Evolutionary conservation across 805 yeast species (phyloP), one percentile per base, ranked within the genome.

Genomic region (Blastobotrys americana): DNA sequence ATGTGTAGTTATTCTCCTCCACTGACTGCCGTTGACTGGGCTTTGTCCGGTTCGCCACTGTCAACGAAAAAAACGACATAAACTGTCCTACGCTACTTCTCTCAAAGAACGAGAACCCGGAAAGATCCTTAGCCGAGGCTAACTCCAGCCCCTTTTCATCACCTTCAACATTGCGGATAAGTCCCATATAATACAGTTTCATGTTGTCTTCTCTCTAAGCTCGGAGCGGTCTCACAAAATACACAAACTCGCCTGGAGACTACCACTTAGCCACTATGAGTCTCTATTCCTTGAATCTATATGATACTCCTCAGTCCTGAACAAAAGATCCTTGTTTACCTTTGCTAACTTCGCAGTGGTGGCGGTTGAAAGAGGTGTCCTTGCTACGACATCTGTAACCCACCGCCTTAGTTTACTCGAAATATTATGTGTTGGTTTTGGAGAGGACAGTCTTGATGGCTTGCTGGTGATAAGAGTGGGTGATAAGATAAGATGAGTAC

Each of bases 21-120:
- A 93, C 84, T 62, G 87, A 77, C 65, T 93, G 98, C 68, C 97
- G 80, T 67, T 87, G 90, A 39, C 96, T 95, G 0, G 90, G 72
- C 34, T 72, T 67, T 2, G 98, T 93, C 67, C 98, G 80, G 51
- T 80, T 82, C 13, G 95, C 80, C 20, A 90, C 90, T 2, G 98
- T 93, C 57, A 80, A 85, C 20, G 94, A 76, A 67, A 93, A 89
- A 65, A 93, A 93, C 3, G 95, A 78, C 95, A 90, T 85, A 67
- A 93, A 90, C 66, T 90, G 96, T 17, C 84, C 80, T 21, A 89
- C 96, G 36, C 82, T 72, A 46, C 73, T 66, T 55, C 89, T 74
- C 68, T 90, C 96, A 64, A 93, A 93, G 66, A 85, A 93, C 22
- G 93, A 79, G 67, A 90, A 90, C 54, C 82, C 82, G 20, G 87